Evolutionary conservation across 1,284 basidiomycete genomes (phyloP).

Genomic region (Marasmius fiardii): DNA sequence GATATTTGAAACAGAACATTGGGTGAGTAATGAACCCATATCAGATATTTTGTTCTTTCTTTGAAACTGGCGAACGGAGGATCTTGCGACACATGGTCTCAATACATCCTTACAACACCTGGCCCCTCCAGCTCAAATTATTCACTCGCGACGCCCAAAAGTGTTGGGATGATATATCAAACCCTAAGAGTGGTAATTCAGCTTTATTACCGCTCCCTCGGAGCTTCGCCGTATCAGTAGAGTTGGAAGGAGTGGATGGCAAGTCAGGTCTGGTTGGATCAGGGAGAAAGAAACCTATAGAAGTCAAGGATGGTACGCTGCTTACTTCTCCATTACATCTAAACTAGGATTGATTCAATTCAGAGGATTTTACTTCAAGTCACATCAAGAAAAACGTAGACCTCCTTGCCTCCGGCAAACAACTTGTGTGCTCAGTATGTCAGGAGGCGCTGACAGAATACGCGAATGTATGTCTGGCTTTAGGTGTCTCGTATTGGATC

Average conservation of each 20-base stretch:
- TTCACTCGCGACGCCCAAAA: constrained; percentile 62
- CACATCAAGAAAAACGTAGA: constrained; percentile 53
- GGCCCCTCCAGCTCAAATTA: constrained; percentile 67
- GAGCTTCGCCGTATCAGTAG: constrained; percentile 49
- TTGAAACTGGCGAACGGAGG: constrained; percentile 21
- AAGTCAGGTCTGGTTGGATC: constrained; percentile 46
- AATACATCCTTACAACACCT: constrained; percentile 55
- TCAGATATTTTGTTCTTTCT: not conserved
- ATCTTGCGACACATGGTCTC: constrained; percentile 56
- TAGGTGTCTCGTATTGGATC: not conserved
- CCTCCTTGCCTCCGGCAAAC: constrained; percentile 30
- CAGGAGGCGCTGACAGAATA: constrained; percentile 36
- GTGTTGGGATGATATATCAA: constrained; percentile 39
- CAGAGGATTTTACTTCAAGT: constrained; percentile 49
- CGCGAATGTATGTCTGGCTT: constrained; percentile 35
- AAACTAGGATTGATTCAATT: not conserved
- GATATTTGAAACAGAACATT: constrained; percentile 40
- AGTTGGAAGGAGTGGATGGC: constrained; percentile 75
- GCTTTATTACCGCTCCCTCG: constrained; percentile 36
- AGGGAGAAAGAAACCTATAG: constrained; percentile 55
- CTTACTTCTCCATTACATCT: not conserved
- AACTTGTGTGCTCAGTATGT: constrained; percentile 54
- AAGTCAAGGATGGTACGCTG: constrained; percentile 59
- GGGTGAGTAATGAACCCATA: constrained; percentile 32
- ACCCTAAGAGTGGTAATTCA: constrained; percentile 3